Evolutionary conservation across 306 rosid species (phyloP).

Genomic region (Gleditsia sinensis): DNA sequence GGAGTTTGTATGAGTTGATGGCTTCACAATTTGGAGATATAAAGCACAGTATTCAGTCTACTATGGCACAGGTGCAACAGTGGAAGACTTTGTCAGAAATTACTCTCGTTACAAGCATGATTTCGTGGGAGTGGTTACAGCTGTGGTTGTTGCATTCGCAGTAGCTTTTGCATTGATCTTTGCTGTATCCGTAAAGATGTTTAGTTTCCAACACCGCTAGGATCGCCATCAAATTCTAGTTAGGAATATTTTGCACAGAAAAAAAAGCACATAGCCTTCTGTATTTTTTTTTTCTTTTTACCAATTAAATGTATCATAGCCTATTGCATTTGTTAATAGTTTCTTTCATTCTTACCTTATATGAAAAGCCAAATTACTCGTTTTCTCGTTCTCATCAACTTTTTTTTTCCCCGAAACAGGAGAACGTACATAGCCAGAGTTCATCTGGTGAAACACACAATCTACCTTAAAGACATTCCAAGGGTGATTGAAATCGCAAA

Average conservation of each 20-base stretch:
- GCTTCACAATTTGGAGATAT: conserved; percentile 63
- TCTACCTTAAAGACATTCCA: background rate
- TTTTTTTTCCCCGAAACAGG: background rate
- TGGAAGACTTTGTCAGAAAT: conserved; percentile 39
- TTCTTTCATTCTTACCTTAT: background rate
- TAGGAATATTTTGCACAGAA: background rate
- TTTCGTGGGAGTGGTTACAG: conserved; percentile 52
- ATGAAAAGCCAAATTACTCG: background rate
- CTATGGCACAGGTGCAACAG: conserved; percentile 29
- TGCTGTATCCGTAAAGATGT: conserved; percentile 38
- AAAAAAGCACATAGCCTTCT: background rate
- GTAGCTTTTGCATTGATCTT: conserved; percentile 40
- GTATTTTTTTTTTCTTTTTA: too few species aligned
- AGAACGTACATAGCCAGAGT: too few species aligned
- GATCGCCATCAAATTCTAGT: too few species aligned
- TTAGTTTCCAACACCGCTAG: conserved; percentile 44
- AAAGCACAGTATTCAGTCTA: conserved; percentile 21
- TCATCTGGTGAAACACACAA: too few species aligned
- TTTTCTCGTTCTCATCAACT: background rate
- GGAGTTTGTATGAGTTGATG: conserved; percentile 68
- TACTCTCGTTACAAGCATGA: conserved; percentile 54
- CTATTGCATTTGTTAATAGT: background rate
- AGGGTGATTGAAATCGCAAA: background rate
- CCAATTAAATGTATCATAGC: conserved; percentile 4
- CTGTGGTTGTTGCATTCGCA: conserved; percentile 36